These are phyloP conservation scores for Cystoderma amianthinum DNA, from an alignment of 768 basidiomycete species.

Conservation along the genomic window DNA sequence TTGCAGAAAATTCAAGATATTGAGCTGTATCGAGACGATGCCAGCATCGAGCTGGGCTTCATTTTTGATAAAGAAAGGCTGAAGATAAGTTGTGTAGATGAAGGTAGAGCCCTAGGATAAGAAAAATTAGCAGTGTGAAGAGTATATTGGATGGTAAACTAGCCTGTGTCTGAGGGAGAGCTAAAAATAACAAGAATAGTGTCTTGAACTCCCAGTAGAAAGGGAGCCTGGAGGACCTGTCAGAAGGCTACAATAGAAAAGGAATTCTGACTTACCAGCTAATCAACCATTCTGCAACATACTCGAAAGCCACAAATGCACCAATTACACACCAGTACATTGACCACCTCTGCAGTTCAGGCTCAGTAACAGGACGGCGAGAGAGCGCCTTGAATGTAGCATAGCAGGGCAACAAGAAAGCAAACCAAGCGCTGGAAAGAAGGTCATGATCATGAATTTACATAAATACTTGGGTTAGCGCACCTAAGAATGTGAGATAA, in stretches of 20 bases:
- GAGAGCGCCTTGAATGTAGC: constrained; percentile 63
- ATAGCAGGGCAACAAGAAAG: constrained; percentile 57
- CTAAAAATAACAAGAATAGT: constrained; percentile 58
- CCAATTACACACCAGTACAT: constrained; percentile 64
- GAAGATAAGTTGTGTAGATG: constrained; percentile 52
- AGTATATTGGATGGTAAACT: constrained; percentile 7
- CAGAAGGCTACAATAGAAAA: constrained; percentile 4
- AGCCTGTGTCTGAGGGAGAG: constrained; percentile 67
- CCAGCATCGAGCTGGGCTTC: constrained; percentile 55
- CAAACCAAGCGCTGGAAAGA: constrained; percentile 58
- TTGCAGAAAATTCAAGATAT: constrained; percentile 48
- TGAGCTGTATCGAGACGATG: constrained; percentile 47
- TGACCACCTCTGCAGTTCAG: constrained; percentile 48
- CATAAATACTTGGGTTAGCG: background rate
- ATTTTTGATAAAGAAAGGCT: constrained; percentile 54
- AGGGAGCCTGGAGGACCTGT: constrained; percentile 47
- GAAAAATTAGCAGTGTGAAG: constrained; percentile 5
- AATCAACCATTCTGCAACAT: constrained; percentile 54
- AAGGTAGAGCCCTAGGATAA: constrained; percentile 54
- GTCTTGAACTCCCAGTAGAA: constrained; percentile 75
- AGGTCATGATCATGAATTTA: background rate
- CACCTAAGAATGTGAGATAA: constrained; percentile 46
- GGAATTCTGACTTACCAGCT: constrained; percentile 55
- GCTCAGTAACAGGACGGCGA: constrained; percentile 41
- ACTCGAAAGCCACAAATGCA: constrained; percentile 54